phyloP scores from a whole-genome alignment of 495 filamentous ascomycete genomes.

The Neurospora sp. region DNA sequence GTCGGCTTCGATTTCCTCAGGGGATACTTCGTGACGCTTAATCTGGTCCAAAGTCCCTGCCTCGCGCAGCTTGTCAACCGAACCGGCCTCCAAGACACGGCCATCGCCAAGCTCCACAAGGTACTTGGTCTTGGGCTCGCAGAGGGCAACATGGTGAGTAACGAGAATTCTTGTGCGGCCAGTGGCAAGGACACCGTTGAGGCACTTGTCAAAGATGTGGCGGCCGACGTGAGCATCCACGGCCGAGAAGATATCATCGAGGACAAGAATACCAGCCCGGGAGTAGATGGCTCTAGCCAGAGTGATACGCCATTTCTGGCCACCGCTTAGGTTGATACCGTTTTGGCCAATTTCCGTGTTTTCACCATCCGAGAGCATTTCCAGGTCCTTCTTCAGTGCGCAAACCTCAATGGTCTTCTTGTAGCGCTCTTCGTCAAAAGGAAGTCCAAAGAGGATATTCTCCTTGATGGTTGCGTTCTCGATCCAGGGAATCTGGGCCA shows the following conservation, averaged over 20 bases:
- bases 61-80: constrained; percentile 45
- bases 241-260: constrained; percentile 81
- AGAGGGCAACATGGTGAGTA: constrained; percentile 72
- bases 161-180: constrained; percentile 69
- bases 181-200: constrained; percentile 57
- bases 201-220: constrained; percentile 64
- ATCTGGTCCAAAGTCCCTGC: constrained; percentile 48
- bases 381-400: constrained; percentile 61
- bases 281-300: constrained; percentile 75
- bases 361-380: constrained; percentile 64
- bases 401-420: constrained; percentile 55
- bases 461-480: constrained; percentile 70
- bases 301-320: constrained; percentile 73
- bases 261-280: constrained; percentile 63
- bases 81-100: constrained; percentile 48
- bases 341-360: constrained; percentile 72
- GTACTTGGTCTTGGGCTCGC: constrained; percentile 58
- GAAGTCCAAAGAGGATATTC: constrained; percentile 67
- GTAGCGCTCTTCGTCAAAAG: constrained; percentile 55
- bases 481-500: constrained; percentile 79
- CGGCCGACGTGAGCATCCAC: constrained; percentile 66
- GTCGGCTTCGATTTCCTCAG: constrained; percentile 33
- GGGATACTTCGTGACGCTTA: constrained; percentile 43
- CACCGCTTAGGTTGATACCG: constrained; percentile 75
- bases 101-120: constrained; percentile 61